A percentile compares a stretch with the other conserved stretches of the same genome.
phyloP scores from a whole-genome alignment of 331 rosid genomes.

The Malus hybrid region DNA sequence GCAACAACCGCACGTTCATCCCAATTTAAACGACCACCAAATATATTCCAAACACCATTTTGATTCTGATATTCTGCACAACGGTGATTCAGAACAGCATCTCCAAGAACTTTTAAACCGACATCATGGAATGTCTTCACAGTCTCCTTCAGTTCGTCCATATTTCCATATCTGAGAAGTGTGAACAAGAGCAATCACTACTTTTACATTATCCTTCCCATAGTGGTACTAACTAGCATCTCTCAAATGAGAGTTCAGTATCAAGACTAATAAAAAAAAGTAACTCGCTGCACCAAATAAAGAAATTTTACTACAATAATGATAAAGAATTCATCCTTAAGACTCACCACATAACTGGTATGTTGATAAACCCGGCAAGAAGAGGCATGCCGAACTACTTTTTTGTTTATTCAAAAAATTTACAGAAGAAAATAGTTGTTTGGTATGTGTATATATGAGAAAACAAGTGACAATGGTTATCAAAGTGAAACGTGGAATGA shows the following conservation, averaged over 20 bases:
- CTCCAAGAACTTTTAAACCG: slow-evolving; percentile 85
- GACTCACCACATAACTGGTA: background rate
- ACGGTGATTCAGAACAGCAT: slow-evolving; percentile 94
- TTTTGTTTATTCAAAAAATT: background rate
- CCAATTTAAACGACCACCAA: slow-evolving; percentile 94
- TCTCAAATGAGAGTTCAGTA: background rate
- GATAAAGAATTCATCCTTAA: background rate
- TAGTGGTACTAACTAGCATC: background rate
- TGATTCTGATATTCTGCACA: slow-evolving; percentile 77
- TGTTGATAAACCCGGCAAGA: background rate
- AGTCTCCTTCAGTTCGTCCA: slow-evolving; percentile 74
- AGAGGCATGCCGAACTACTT: background rate
- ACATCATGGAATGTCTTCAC: slow-evolving; percentile 57
- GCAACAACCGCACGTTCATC: slow-evolving; percentile 90
- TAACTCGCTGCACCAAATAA: background rate
- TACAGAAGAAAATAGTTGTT: background rate
- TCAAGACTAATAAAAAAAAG: background rate
- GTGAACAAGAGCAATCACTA: slow-evolving; percentile 5
- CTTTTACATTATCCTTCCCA: background rate
- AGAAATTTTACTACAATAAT: background rate
- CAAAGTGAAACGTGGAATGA: background rate
- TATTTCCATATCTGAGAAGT: slow-evolving; percentile 66
- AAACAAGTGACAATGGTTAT: background rate
- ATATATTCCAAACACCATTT: slow-evolving; percentile 94
- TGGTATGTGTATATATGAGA: background rate